Evolutionary conservation across 2,329 filamentous ascomycete genomes (phyloP), one percentile per base, ranked within the genome.

Genomic region (Apiospora koreana): DNA sequence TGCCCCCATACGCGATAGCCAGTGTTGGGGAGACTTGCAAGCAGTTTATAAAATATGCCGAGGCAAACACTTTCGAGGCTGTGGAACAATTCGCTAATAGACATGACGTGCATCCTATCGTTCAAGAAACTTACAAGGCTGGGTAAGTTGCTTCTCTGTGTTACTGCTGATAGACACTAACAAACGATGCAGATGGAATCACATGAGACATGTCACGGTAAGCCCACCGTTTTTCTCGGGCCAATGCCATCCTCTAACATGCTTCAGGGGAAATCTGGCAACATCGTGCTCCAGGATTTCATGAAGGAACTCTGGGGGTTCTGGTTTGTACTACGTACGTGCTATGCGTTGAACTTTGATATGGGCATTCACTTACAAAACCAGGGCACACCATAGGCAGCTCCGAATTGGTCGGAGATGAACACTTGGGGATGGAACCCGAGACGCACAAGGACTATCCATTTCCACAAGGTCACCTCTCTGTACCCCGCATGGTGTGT

Each of bases 271-370:
- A 72, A 74, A 1, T 71, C 75, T 25, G 71, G 74, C 18, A 79
- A 83, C 45, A 73, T 75, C 48, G 67, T 75, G 41, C 70, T 73
- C 3, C 77, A 78, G 38, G 69, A 73, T 0, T 79, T 87, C 4
- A 69, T 87, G n/a, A 70, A 72, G 1, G 80, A 81, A 12, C 78
- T 85, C 3, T 83, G 87, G 28, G 75, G 76, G 7, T 73, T 87
- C 1, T 86, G 84, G 83, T 84, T 86, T 72, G 83, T 82, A 3
- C 82, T 82, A 14, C 79, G 86, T 87, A 74, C 75, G 85, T 68
- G 14, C 42, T 46, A 58, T 35, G 2, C 28, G 14, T 28, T 38
- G 16, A 43, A 3, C 54, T n/a, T 18, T 10, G 54, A 14, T 14
- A 6, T n/a, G 31, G 12, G 16, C 41, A 18, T 48, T 46, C 25